Evolutionary conservation across 2,329 filamentous ascomycete genomes (phyloP), one percentile per base, ranked within the genome.

Genomic region (Epichloe amarillans): DNA sequence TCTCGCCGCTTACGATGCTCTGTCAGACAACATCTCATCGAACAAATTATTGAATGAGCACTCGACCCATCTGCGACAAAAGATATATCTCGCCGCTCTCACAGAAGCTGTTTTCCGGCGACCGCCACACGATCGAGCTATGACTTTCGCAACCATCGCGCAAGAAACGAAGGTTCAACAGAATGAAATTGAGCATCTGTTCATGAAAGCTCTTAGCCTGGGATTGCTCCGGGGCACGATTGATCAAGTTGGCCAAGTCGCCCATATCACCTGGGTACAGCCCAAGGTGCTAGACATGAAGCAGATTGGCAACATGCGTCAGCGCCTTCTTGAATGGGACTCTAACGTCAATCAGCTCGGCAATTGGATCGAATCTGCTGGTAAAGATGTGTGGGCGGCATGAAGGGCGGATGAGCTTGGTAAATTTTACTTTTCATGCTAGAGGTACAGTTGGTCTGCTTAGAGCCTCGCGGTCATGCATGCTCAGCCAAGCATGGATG

Each of bases 141-240:
- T 98, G 84, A 86, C 86, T 4, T 98, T 98, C 70, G 72, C 75
- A 49, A 87, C 88, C 47, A 96, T 98, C 62, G 80, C 86, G 5
- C 77, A 85, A 58, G 91, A 97, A 73, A 98, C 93, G 3, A 95
- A 95, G 70, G 90, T 98, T 48, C 79, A 82, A 59, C 80, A 83
- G 3, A 82, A 93, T 61, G 88, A 97, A 72, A 97, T 98, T 59
- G 93, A 98, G 75, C 91, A 97, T 67, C 73, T 98, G 56, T 86
- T 98, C 62, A 98, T 98, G 93, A 97, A 96, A 76, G 93, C 93
- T n/a, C 71, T 98, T 61, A 96, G 90, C 63, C 70, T 98, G 59
- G 93, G 93, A 1, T 74, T 98, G 59, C 73, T 98, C 58, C 80
- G 85, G 58, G 93, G 93, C 44, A 93, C 86, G 51, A 97, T 98